Evolutionary conservation across 352 stramenopile genomes (phyloP).

Genomic region (Pythium coloratum): DNA sequence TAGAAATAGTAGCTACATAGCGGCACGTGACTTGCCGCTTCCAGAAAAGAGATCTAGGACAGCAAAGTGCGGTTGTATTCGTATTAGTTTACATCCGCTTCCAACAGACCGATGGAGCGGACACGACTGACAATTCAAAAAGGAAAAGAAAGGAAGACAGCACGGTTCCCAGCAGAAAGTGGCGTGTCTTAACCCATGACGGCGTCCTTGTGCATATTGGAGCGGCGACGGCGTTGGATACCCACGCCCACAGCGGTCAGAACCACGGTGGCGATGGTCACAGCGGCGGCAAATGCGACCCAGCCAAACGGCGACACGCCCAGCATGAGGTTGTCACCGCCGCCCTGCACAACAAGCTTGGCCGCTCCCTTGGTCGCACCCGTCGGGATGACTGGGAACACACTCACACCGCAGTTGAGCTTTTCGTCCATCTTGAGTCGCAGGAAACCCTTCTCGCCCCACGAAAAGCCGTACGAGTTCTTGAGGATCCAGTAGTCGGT

Average conservation of each 20-base stretch:
- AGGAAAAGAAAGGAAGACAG: neutral
- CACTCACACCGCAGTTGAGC: slow-evolving; percentile 76
- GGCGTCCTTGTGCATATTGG: slow-evolving; percentile 17
- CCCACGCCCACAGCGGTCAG: slow-evolving; percentile 36
- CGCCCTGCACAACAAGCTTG: slow-evolving; percentile 52
- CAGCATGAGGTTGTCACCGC: slow-evolving; percentile 41
- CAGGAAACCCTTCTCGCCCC: slow-evolving; percentile 72
- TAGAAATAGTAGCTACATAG: too few relatives aligned
- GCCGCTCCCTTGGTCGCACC: slow-evolving; percentile 47
- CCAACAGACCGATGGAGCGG: neutral
- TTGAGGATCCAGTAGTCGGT: slow-evolving; percentile 80
- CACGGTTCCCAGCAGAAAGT: neutral
- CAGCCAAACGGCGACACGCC: slow-evolving; percentile 34
- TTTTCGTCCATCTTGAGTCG: slow-evolving; percentile 64
- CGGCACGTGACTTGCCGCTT: too few relatives aligned
- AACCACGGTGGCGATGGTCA: slow-evolving; percentile 27
- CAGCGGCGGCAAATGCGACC: slow-evolving; percentile 28
- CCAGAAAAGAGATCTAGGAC: neutral
- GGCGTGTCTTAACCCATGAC: slow-evolving; percentile 5
- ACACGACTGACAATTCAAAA: slow-evolving; percentile 4
- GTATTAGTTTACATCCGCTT: neutral
- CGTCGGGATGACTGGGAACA: slow-evolving; percentile 69
- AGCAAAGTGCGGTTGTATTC: slow-evolving; percentile 1
- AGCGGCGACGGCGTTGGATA: slow-evolving; percentile 25
- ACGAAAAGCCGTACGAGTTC: slow-evolving; percentile 77